Percentiles rank a stretch among this genome's conserved stretches.
Conservation (phyloP, 2,329 filamentous ascomycete genomes). For the Dactylellina parvicollis region DNA sequence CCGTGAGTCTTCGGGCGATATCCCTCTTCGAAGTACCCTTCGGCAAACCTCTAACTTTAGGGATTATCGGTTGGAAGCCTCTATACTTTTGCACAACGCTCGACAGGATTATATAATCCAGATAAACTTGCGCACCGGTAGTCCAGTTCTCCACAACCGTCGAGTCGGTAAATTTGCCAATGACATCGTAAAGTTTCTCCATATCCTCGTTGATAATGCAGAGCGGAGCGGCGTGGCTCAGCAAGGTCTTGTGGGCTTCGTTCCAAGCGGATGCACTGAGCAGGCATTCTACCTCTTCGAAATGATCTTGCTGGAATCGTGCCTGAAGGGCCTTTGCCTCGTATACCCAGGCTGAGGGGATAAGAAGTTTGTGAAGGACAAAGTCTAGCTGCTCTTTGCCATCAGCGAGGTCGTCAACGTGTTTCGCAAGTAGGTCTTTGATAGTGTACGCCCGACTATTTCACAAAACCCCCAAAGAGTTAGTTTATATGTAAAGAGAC, state of each 20-base stretch:
- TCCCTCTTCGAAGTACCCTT: conserved; percentile 59
- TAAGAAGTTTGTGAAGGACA: conserved; percentile 73
- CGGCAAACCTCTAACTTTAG: conserved; percentile 59
- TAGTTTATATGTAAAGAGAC: neutral
- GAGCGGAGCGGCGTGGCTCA: conserved; percentile 80
- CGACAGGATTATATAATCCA: conserved; percentile 68
- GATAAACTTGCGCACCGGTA: conserved; percentile 81
- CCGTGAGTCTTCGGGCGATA: conserved; percentile 64
- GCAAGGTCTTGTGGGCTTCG: conserved; percentile 85
- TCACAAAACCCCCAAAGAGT: neutral
- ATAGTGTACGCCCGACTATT: conserved; percentile 72
- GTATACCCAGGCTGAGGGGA: conserved; percentile 84
- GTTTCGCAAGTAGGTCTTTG: conserved; percentile 77
- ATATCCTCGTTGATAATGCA: conserved; percentile 86
- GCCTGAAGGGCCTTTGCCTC: conserved; percentile 79
- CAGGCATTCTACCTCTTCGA: conserved; percentile 80
- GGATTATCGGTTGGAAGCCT: conserved; percentile 56
- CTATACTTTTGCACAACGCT: conserved; percentile 59
- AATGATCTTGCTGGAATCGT: conserved; percentile 75
- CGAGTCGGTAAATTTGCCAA: conserved; percentile 75
- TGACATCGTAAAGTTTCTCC: conserved; percentile 72
- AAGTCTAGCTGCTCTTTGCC: conserved; percentile 67
- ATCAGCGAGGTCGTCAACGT: conserved; percentile 73
- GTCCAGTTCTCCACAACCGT: conserved; percentile 77
- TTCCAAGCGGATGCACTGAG: conserved; percentile 78